These are phyloP conservation scores for Schizosaccharomyces cryophilus DNA, from an alignment of 805 yeast species.

Conservation along the genomic window DNA sequence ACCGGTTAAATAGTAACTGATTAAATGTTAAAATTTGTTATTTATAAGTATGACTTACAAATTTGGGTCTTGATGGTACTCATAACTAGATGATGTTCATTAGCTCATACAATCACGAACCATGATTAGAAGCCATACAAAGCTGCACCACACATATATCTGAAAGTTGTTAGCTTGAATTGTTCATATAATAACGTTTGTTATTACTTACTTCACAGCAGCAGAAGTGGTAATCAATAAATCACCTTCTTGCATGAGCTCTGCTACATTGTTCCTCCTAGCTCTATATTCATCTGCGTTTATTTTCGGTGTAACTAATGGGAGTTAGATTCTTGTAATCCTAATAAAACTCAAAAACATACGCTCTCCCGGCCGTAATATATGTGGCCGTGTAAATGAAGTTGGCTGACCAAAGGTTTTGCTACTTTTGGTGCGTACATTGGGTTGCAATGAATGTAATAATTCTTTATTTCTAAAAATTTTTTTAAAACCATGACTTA, in stretches of 20 bases:
- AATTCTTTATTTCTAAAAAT: too few species aligned
- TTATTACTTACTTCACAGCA: neutral
- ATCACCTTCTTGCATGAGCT: slow-evolving; percentile 33
- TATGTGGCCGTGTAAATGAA: neutral
- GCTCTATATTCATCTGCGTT: slow-evolving; percentile 57
- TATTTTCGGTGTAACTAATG: slow-evolving; percentile 54
- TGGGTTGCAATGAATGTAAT: too few species aligned
- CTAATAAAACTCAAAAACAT: neutral
- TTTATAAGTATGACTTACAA: slow-evolving; percentile 19
- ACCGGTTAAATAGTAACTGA: neutral
- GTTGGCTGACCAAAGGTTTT: slow-evolving; percentile 4
- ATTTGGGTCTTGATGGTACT: slow-evolving; percentile 80
- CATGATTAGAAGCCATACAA: slow-evolving; percentile 3
- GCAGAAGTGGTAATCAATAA: slow-evolving; percentile 26
- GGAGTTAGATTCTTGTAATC: neutral
- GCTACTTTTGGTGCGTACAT: neutral
- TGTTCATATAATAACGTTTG: neutral
- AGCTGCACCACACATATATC: neutral
- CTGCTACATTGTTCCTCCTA: slow-evolving; percentile 38
- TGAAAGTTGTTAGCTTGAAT: neutral
- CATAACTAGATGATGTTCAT: slow-evolving; percentile 77
- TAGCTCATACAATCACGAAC: slow-evolving; percentile 48
- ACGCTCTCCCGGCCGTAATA: neutral
- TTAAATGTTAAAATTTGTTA: neutral
- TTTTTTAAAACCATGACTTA: too few species aligned